phyloP scores from a whole-genome alignment of 495 filamentous ascomycete genomes.

The Bacidia rubella region DNA sequence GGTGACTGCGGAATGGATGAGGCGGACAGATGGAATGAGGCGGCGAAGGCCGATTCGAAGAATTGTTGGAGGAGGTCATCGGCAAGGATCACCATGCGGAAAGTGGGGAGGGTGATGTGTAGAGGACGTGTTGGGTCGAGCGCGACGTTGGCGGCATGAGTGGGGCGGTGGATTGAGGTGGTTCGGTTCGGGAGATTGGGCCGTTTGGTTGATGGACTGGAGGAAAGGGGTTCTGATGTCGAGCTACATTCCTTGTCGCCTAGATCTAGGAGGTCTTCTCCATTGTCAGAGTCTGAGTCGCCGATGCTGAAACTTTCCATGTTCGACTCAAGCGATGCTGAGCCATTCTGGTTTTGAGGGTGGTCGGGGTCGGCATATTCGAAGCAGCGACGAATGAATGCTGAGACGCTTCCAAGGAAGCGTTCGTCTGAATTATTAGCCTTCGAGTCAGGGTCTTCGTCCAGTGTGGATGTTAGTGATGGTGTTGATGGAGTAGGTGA shows the following conservation, averaged over 20 bases:
- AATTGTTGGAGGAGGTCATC: constrained; percentile 93
- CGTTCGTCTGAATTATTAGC: constrained; percentile 51
- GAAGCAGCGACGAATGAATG: constrained; percentile 91
- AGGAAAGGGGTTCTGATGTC: constrained; percentile 10
- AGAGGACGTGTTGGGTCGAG: constrained; percentile 85
- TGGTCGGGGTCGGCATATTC: constrained; percentile 96
- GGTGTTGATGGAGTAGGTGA: constrained; percentile 38
- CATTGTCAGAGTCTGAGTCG: constrained; percentile 55
- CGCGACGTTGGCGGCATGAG: constrained; percentile 60
- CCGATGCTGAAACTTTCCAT: constrained; percentile 62
- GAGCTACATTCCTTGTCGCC: constrained; percentile 25
- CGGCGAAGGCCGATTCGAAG: constrained; percentile 71
- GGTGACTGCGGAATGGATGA: constrained; percentile 24
- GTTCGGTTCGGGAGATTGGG: constrained; percentile 14
- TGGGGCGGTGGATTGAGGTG: constrained; percentile 4
- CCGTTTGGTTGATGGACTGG: constrained; percentile 10
- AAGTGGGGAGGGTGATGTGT: constrained; percentile 92
- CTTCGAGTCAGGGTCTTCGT: constrained; percentile 21
- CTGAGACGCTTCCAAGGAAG: constrained; percentile 81
- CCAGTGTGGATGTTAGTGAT: constrained; percentile 17
- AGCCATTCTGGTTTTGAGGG: constrained; percentile 35
- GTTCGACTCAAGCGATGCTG: constrained; percentile 25
- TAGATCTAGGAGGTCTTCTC: constrained; percentile 57
- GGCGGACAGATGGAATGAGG: constrained; percentile 54
- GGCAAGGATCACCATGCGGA: constrained; percentile 95